These are phyloP conservation scores for Malbranchea cinnamomea DNA, from an alignment of 2,329 filamentous ascomycete species.

Conservation along the genomic window DNA sequence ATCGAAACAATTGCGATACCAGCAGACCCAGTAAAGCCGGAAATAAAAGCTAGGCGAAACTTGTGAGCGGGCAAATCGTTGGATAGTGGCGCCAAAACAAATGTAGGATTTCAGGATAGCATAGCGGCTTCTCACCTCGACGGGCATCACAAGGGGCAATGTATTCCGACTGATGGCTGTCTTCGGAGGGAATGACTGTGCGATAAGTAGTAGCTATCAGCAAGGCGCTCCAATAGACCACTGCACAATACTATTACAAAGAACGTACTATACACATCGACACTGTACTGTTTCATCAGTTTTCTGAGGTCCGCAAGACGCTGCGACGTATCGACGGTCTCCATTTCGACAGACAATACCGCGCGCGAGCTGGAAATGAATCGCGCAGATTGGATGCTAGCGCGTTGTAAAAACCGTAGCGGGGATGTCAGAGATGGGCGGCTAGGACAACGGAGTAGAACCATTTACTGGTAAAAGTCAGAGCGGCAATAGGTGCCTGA, in stretches of 20 bases:
- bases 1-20: constrained; percentile 80
- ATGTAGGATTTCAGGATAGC: not conserved
- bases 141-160: constrained; percentile 90
- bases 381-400: constrained; percentile 16
- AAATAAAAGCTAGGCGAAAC: constrained; percentile 55
- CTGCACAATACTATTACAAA: constrained; percentile 12
- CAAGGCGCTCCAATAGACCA: too few species aligned
- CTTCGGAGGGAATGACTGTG: constrained; percentile 86
- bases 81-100: not conserved
- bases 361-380: constrained; percentile 24
- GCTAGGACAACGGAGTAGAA: constrained; percentile 8
- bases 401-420: constrained; percentile 1
- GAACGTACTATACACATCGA: constrained; percentile 77
- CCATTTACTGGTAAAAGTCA: constrained; percentile 13
- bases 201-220: constrained; percentile 12
- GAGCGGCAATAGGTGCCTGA: not conserved
- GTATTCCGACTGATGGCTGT: constrained; percentile 95
- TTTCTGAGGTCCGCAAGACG: constrained; percentile 63
- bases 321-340: constrained; percentile 60
- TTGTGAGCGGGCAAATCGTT: constrained; percentile 5
- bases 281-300: constrained; percentile 72
- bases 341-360: constrained; percentile 45
- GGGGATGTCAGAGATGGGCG: constrained; percentile 3
- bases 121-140: constrained; percentile 39
- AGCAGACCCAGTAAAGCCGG: constrained; percentile 86